Base-by-base conservation (phyloP, 1,284 basidiomycete genomes). In the Veloboletus limbatus region DNA sequence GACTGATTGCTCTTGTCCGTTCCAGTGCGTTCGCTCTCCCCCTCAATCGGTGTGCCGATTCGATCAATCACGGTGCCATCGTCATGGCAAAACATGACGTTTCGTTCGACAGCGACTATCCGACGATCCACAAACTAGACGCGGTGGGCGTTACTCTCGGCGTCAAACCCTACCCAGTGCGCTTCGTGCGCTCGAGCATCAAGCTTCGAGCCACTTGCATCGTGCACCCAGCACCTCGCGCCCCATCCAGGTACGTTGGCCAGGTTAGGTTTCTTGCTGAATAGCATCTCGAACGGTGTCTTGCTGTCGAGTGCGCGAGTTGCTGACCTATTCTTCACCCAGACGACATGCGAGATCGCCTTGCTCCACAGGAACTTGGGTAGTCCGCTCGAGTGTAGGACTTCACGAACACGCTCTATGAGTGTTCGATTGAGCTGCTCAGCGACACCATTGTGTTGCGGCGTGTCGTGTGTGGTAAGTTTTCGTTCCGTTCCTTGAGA, bases 341-440 rank as follows among this genome's bases (percentile, higher is more conserved):
- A 32, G 31, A 32, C 10, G 17, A 18, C 10, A 10, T 32, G 31
- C 9, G 24, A 25, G 24, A 25, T 0, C n/a, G 24, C 30, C 6
- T 52, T 10, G 0, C 40, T 43, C 49, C 49, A 51, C 5, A 51
- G 31, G 24, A 25, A 27, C 6, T 49, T 50, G 0, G 17, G 50
- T 11, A 52, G 4, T 0, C 43, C 5, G 2, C 50, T 52, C 0
- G 34, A 6, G 10, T 53, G 44, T 1, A 53, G 13, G 21, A 53
- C 2, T 1, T 10, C 25, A 1, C 2, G 24, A 0, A 51, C 42
- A 3, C 6, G 10, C 3, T 53, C n/a, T 0, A 52, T 18, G 1
- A 53, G 31, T 0, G 16, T 53, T 0, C n/a, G 2, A 10, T 54
- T 54, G 0, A 54, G 22, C 0, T 1, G 3, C 2, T 54, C 13